Evolutionary conservation across 2,329 filamentous ascomycete genomes (phyloP).

Genomic region (Epichloe brachyelytri): DNA sequence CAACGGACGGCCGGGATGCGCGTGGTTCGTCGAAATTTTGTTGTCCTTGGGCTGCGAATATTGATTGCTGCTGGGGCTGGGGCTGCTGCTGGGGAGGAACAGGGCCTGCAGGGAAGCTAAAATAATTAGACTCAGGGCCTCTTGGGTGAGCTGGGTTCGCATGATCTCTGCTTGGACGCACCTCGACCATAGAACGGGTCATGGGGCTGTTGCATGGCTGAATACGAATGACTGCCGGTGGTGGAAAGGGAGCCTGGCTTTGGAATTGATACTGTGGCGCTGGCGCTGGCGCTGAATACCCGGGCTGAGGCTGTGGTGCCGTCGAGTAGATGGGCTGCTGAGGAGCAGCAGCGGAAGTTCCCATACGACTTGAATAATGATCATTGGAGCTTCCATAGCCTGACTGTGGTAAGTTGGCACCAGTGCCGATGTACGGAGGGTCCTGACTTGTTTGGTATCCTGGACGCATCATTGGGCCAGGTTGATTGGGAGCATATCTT

Average conservation of each 20-base stretch:
- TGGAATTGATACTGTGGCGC: constrained; percentile 21
- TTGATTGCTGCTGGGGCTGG: constrained; percentile 16
- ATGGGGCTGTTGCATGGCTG: constrained; percentile 24
- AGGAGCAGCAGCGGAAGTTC: constrained; percentile 16
- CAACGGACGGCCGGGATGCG: constrained; percentile 23
- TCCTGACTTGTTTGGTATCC: constrained; percentile 19
- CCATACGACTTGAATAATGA: constrained; percentile 19
- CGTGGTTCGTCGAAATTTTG: constrained; percentile 39
- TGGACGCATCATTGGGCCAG: constrained; percentile 19
- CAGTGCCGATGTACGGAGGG: constrained; percentile 22
- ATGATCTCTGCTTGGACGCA: constrained; percentile 30
- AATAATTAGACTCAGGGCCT: constrained; percentile 27
- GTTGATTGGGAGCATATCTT: constrained; percentile 19
- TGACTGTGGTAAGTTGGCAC: constrained; percentile 21
- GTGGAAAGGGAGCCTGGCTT: constrained; percentile 22
- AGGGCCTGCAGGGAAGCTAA: constrained; percentile 39
- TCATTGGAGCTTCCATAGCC: constrained; percentile 14
- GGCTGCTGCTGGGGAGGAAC: constrained; percentile 15
- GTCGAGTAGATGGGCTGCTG: constrained; percentile 22
- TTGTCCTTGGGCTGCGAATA: constrained; percentile 32
- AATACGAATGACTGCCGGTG: constrained; percentile 17
- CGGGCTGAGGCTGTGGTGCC: constrained; percentile 17
- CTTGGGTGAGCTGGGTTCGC: constrained; percentile 6
- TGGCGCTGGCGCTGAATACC: constrained; percentile 19
- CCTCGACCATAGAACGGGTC: constrained; percentile 48